Evolutionary conservation across 2,329 filamentous ascomycete genomes (phyloP).

Genomic region (Ophiostoma ulmi): DNA sequence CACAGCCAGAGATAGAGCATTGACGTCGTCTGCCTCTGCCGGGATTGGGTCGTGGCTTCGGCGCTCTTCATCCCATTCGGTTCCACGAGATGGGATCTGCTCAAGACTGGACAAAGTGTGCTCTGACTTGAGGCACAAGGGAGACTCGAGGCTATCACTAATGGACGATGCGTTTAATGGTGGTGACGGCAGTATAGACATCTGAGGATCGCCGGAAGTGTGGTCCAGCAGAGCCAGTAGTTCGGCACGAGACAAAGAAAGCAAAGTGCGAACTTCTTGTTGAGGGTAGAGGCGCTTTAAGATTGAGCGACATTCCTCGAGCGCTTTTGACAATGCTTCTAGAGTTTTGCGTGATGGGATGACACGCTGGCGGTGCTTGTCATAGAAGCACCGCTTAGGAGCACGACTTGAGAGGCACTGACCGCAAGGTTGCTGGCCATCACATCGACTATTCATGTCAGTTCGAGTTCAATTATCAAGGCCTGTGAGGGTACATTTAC

Average conservation of each 20-base stretch:
- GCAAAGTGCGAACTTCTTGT: neutral
- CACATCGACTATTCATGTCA: conserved; percentile 53
- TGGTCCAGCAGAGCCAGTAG: neutral
- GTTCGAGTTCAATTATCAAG: neutral
- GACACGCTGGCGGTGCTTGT: conserved; percentile 70
- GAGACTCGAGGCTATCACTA: neutral
- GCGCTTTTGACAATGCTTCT: conserved; percentile 58
- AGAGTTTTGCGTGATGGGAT: conserved; percentile 72
- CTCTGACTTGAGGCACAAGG: neutral
- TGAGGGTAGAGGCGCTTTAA: neutral
- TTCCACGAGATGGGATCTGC: conserved; percentile 55
- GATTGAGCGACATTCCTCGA: conserved; percentile 40
- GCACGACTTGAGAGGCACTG: conserved; percentile 79
- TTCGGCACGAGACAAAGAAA: neutral
- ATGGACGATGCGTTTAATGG: neutral
- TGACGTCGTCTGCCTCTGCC: conserved; percentile 56
- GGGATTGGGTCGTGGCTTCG: conserved; percentile 2
- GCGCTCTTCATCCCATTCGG: conserved; percentile 61
- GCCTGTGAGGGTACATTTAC: too few relatives aligned
- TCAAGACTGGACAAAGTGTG: conserved; percentile 44
- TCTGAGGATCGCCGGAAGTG: neutral
- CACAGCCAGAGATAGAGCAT: conserved; percentile 57
- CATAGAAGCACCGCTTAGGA: conserved; percentile 72
- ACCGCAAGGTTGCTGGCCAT: conserved; percentile 74
- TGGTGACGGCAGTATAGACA: neutral